A percentile compares a stretch with the other conserved stretches of the same genome.
Evolutionary conservation across 441 rosid genomes (phyloP).

Genomic region (Erodium moschatum): DNA sequence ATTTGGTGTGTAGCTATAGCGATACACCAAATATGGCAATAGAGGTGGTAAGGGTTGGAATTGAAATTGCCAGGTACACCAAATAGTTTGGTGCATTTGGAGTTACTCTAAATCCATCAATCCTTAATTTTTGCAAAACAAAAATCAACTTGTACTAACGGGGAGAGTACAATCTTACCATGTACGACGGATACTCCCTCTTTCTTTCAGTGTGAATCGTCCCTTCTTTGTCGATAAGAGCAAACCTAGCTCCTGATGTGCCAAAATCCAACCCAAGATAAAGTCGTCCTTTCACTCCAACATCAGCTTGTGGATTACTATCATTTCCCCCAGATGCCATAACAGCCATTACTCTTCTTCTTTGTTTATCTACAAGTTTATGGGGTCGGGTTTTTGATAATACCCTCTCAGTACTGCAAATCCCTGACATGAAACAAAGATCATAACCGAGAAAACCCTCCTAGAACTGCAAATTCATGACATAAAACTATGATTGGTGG

Average conservation of each 20-base stretch:
- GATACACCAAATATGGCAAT: too few species aligned
- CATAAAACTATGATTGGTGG: too few species aligned
- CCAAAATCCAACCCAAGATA: constrained; percentile 93
- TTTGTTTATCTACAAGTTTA: constrained; percentile 10
- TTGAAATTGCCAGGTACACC: too few species aligned
- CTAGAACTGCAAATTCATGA: too few species aligned
- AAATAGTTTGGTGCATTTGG: too few species aligned
- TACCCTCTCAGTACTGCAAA: constrained; percentile 21
- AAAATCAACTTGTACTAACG: not conserved
- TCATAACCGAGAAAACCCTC: not conserved
- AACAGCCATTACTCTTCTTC: constrained; percentile 24
- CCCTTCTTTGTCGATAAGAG: constrained; percentile 63
- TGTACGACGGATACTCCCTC: constrained; percentile 48
- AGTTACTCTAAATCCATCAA: not conserved
- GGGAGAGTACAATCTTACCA: constrained; percentile 28
- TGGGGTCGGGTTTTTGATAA: constrained; percentile 13
- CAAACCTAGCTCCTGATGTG: constrained; percentile 81
- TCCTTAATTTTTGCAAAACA: not conserved
- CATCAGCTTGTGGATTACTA: constrained; percentile 17
- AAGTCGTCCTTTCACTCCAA: constrained; percentile 34
- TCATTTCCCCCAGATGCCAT: constrained; percentile 17
- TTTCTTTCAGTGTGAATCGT: constrained; percentile 49
- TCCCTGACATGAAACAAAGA: constrained; percentile 26
- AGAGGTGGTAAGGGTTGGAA: too few species aligned
- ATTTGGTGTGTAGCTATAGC: too few species aligned